Evolutionary conservation across 371 early-diverging fungal genomes (phyloP).

Genomic region (Rhizopus sp.): DNA sequence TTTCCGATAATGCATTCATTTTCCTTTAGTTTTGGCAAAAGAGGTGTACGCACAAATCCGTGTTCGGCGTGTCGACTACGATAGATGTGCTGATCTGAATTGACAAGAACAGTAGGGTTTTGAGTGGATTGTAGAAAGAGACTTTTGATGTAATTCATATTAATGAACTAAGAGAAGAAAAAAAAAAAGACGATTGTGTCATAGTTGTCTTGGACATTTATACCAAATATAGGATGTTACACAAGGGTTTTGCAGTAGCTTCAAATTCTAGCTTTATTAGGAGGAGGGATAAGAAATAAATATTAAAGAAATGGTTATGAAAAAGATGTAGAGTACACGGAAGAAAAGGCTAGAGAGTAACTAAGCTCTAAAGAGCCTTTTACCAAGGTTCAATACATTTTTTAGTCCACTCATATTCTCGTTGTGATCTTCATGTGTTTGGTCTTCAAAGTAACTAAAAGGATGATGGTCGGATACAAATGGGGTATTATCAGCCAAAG

Average conservation of each 20-base stretch:
- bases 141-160: slow-evolving; percentile 25
- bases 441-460: slow-evolving; percentile 35
- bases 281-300: background rate
- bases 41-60: slow-evolving; percentile 46
- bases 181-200: slow-evolving; percentile 1
- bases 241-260: background rate
- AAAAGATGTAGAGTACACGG: background rate
- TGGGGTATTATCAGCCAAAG: slow-evolving; percentile 31
- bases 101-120: slow-evolving; percentile 43
- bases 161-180: background rate
- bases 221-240: background rate
- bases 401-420: slow-evolving; percentile 13
- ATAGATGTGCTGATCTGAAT: slow-evolving; percentile 50
- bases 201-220: slow-evolving; percentile 11
- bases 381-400: slow-evolving; percentile 30
- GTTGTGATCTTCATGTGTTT: background rate
- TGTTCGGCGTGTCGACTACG: slow-evolving; percentile 43
- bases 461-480: slow-evolving; percentile 45
- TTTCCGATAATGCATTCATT: slow-evolving; percentile 43
- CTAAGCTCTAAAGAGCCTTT: slow-evolving; percentile 22
- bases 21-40: slow-evolving; percentile 38
- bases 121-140: slow-evolving; percentile 32
- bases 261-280: background rate
- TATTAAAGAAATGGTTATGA: background rate
- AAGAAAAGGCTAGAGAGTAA: background rate